Conservation (phyloP, 1,284 basidiomycete genomes). For the Filobasidium uniguttulatum region DNA sequence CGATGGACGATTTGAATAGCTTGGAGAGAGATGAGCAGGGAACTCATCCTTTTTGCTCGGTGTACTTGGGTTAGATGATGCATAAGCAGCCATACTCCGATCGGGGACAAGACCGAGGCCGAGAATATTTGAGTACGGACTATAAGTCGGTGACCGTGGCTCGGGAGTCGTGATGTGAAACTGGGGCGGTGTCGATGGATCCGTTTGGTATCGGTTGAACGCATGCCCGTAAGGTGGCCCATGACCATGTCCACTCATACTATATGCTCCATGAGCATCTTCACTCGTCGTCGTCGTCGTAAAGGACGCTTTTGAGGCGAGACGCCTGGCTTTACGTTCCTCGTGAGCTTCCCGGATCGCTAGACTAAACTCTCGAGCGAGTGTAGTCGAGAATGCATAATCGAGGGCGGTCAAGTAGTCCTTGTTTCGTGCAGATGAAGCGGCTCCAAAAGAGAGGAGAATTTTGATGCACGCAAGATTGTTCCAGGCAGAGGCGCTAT, state of each 20-base stretch:
- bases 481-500: slow-evolving; percentile 27
- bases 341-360: slow-evolving; percentile 9
- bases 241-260: neutral
- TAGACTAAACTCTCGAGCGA: slow-evolving; percentile 7
- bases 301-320: neutral
- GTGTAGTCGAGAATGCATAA: slow-evolving; percentile 16
- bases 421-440: slow-evolving; percentile 55
- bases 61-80: neutral
- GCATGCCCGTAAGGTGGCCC: neutral
- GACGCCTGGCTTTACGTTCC: neutral
- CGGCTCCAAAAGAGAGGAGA: slow-evolving; percentile 49
- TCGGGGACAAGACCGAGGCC: no score
- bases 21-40: neutral
- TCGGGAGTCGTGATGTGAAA: neutral
- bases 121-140: no score
- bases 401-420: slow-evolving; percentile 82
- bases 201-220: neutral
- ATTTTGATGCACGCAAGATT: slow-evolving; percentile 58
- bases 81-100: neutral
- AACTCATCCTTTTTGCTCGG: neutral
- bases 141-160: neutral
- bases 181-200: neutral
- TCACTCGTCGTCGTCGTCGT: neutral
- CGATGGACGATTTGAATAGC: no score
- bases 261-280: no score